These are phyloP conservation scores for Aspergillus sp. DNA, from an alignment of 2,329 filamentous ascomycete species.

Conservation along the genomic window DNA sequence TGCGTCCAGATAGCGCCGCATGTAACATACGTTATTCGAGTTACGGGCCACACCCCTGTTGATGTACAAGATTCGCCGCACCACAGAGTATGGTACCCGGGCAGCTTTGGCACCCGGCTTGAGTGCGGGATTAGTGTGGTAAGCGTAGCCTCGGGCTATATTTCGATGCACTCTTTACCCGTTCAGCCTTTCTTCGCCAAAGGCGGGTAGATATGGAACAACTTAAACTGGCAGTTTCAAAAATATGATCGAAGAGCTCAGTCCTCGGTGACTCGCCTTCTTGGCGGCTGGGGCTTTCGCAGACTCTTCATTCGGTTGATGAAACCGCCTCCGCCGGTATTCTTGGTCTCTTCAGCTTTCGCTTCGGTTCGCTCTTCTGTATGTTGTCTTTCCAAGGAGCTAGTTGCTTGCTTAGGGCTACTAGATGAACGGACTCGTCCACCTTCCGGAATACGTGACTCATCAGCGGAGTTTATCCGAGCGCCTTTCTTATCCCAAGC, in stretches of 20 bases:
- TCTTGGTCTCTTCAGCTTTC: slow-evolving; percentile 41
- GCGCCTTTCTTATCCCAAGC: slow-evolving; percentile 66
- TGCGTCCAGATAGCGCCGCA: not conserved
- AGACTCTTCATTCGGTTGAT: slow-evolving; percentile 79
- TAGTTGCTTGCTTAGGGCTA: slow-evolving; percentile 56
- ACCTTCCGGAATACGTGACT: slow-evolving; percentile 30
- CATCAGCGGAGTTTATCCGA: slow-evolving; percentile 55
- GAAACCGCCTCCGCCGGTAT: slow-evolving; percentile 59
- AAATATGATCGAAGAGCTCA: slow-evolving; percentile 12
- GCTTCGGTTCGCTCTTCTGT: slow-evolving; percentile 55
- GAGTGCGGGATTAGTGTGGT: not conserved
- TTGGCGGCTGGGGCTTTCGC: slow-evolving; percentile 54
- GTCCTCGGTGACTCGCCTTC: slow-evolving; percentile 38
- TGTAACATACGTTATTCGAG: not conserved
- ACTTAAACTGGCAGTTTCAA: not conserved
- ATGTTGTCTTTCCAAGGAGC: slow-evolving; percentile 60
- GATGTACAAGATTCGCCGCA: not conserved
- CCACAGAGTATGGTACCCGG: not conserved
- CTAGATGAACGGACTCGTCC: slow-evolving; percentile 52
- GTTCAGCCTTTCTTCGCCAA: not conserved
- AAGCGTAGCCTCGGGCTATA: not conserved
- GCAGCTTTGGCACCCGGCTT: not conserved
- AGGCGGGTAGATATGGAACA: not conserved
- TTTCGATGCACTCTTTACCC: not conserved
- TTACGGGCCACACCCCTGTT: not conserved